Evolutionary conservation across 345 rosid species (phyloP).

Genomic region (Stellera chamaejasme): DNA sequence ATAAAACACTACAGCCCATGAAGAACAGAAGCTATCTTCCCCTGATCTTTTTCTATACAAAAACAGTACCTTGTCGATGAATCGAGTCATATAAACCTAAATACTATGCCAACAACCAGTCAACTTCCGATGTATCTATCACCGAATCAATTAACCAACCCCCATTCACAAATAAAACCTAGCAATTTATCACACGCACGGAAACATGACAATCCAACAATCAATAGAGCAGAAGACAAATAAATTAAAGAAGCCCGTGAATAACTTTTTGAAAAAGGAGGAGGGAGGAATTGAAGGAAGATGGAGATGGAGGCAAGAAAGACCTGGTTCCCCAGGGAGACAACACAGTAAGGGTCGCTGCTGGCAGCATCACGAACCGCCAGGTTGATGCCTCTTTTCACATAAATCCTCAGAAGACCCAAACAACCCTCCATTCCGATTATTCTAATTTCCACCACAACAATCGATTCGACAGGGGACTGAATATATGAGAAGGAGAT

Average conservation of each 20-base stretch:
- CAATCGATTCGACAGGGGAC: no score
- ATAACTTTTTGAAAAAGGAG: background rate
- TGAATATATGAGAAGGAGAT: no score
- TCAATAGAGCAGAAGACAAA: background rate
- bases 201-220: background rate
- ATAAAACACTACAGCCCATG: no score
- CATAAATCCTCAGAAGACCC: slow-evolving; percentile 39
- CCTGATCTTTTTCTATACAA: no score
- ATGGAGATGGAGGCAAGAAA: background rate
- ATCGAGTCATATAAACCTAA: no score
- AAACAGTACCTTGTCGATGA: no score
- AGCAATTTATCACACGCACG: background rate
- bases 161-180: no score
- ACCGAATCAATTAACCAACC: no score
- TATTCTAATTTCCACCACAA: no score
- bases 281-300: background rate
- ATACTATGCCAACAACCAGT: no score
- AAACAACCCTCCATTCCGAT: slow-evolving; percentile 24
- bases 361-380: slow-evolving; percentile 27
- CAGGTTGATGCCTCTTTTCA: slow-evolving; percentile 40
- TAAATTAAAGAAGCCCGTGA: slow-evolving; percentile 3
- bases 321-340: slow-evolving; percentile 42
- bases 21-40: no score
- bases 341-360: slow-evolving; percentile 49
- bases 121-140: no score